Conservation (phyloP, 2,329 filamentous ascomycete genomes). For the Cytospora chrysosperma region DNA sequence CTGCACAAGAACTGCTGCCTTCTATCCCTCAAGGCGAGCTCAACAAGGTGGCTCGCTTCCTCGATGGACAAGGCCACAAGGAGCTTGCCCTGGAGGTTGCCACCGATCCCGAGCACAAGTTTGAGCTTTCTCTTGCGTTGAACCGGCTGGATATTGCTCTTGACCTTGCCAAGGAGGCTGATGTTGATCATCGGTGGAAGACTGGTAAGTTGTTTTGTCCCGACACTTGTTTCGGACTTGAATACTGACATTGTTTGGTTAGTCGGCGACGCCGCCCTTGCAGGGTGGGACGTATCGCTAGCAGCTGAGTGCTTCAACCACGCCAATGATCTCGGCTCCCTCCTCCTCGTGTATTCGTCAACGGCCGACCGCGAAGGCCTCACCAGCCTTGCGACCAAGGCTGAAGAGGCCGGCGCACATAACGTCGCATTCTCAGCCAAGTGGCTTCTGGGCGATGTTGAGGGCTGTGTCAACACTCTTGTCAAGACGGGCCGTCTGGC, state of each 20-base stretch:
- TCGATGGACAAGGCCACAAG: constrained; percentile 96
- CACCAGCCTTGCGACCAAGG: constrained; percentile 68
- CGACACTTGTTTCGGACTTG: too few species aligned
- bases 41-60: constrained; percentile 96
- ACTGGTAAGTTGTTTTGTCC: constrained; percentile 39
- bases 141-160: constrained; percentile 83
- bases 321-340: constrained; percentile 84
- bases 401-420: constrained; percentile 74
- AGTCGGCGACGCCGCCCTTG: constrained; percentile 86
- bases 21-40: constrained; percentile 89
- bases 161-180: constrained; percentile 76
- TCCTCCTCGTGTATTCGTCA: constrained; percentile 85
- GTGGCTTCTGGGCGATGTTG: constrained; percentile 83
- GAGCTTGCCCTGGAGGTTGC: constrained; percentile 92
- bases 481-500: constrained; percentile 74
- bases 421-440: constrained; percentile 91
- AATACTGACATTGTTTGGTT: constrained; percentile 2
- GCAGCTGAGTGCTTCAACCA: constrained; percentile 92
- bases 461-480: constrained; percentile 77
- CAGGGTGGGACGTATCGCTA: constrained; percentile 80
- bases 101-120: constrained; percentile 93
- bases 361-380: constrained; percentile 78
- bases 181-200: constrained; percentile 98
- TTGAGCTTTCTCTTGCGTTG: constrained; percentile 82
- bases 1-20: constrained; percentile 78